A percentile compares a stretch with the other conserved stretches of the same genome.
These are phyloP conservation scores for Limonium bicolor DNA, from an alignment of 148 eudicot genomes.

Conservation along the genomic window DNA sequence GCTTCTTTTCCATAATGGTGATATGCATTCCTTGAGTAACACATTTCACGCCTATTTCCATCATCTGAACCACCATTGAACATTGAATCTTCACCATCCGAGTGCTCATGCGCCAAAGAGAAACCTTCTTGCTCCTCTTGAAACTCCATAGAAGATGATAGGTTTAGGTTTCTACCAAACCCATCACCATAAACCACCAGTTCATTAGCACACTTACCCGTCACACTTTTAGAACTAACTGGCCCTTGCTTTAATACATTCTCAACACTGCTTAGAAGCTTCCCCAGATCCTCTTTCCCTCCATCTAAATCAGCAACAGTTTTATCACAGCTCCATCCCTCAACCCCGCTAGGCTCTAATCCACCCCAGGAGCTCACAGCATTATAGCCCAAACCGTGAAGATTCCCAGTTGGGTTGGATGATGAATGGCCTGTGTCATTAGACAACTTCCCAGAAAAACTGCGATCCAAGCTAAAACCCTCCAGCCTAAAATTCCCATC, in stretches of 20 bases:
- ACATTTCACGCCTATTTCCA: slow-evolving; percentile 26
- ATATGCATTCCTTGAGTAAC: slow-evolving; percentile 15
- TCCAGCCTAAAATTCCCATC: slow-evolving; percentile 18
- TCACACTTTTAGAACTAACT: slow-evolving; percentile 11
- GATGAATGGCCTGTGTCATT: not conserved
- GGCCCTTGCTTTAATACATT: slow-evolving; percentile 19
- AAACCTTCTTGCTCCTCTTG: slow-evolving; percentile 37
- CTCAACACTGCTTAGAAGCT: slow-evolving; percentile 19
- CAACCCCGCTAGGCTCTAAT: slow-evolving; percentile 6
- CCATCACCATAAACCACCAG: not conserved
- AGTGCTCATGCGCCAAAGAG: slow-evolving; percentile 59
- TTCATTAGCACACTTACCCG: slow-evolving; percentile 9
- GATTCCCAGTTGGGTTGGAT: not conserved
- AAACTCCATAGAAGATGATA: slow-evolving; percentile 9
- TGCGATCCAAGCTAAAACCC: slow-evolving; percentile 32
- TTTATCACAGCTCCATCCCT: slow-evolving; percentile 7
- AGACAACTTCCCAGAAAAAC: slow-evolving; percentile 18
- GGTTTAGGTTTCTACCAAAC: slow-evolving; percentile 4
- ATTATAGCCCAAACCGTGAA: slow-evolving; percentile 6
- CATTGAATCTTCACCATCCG: slow-evolving; percentile 91
- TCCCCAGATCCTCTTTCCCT: slow-evolving; percentile 18
- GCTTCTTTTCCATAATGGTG: slow-evolving; percentile 10
- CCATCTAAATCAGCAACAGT: slow-evolving; percentile 6
- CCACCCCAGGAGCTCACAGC: slow-evolving; percentile 9
- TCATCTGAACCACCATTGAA: slow-evolving; percentile 56